phyloP scores from a whole-genome alignment of 169 alveolate genomes.

The Eimeria falciformis region DNA sequence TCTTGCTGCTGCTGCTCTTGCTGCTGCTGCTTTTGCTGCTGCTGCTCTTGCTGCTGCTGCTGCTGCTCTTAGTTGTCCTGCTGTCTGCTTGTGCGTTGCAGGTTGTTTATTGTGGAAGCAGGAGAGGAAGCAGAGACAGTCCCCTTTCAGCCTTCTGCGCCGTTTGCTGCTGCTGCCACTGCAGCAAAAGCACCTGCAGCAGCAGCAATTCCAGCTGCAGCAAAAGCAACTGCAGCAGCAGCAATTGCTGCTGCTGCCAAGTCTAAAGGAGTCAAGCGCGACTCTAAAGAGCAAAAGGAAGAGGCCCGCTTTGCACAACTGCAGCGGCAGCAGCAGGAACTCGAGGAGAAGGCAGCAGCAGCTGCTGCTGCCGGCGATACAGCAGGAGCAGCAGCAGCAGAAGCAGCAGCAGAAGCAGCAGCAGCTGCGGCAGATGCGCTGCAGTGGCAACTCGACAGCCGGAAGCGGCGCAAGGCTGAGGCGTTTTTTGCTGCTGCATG shows the following conservation, averaged over 20 bases:
- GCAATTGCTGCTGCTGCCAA: background rate
- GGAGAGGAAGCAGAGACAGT: background rate
- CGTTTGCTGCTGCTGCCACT: conserved; percentile 10
- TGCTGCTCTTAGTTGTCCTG: background rate
- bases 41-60: background rate
- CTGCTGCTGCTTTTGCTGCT: background rate
- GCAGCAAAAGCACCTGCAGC: conserved; percentile 41
- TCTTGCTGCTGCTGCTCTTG: background rate
- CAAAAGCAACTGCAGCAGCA: background rate
- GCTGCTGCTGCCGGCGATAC: conserved; percentile 36
- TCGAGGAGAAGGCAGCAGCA: conserved; percentile 2
- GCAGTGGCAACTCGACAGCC: conserved; percentile 35
- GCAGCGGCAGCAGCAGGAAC: conserved; percentile 32
- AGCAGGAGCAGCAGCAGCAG: conserved; percentile 17
- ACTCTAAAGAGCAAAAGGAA: conserved; percentile 4
- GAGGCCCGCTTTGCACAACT: conserved; percentile 6
- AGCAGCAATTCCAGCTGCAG: background rate
- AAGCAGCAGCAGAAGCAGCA: conserved; percentile 33
- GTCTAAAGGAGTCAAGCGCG: background rate
- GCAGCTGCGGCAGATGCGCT: conserved; percentile 23
- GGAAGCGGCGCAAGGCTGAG: conserved; percentile 12
- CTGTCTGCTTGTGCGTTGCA: background rate
- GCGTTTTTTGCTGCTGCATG: conserved; percentile 19
- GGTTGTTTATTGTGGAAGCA: background rate
- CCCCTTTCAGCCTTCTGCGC: background rate